Evolutionary conservation across 805 yeast genomes (phyloP), one percentile per base, ranked within the genome.

Genomic region (Candida silvicultrix): DNA sequence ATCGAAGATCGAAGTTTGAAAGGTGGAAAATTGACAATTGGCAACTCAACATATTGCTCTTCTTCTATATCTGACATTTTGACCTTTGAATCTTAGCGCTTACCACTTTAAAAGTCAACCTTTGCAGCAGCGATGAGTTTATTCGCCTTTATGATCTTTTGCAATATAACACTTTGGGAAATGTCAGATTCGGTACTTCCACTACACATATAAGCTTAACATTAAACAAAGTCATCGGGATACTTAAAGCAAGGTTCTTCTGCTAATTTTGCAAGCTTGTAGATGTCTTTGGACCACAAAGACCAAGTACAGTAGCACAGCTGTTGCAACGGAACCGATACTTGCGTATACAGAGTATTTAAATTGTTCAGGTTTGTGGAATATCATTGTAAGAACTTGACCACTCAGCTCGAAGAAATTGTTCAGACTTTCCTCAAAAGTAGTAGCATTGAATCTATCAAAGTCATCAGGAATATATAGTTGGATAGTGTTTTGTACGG

Each of bases 1-100:
- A 85, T 67, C n/a, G 88, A 80, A 0, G 90, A 85, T 32, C 94
- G 69, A 23, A 85, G 71, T 49, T 77, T 76, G 64, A 85, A 84
- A 2, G 90, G 89, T 9, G 94, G 94, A 49, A 79, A 85, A 22
- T 77, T 74, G 18, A 85, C 84, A 9, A 84, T 75, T 2, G 87
- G 87, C 4, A 81, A 66, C 40, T 73, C 66, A 11, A 67, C 16
- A 12, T 45, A 44, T 10, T 39, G 11, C 4, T 40, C 20, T 12
- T 46, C 48, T 15, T 46, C 48, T 5, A 19, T 21, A 19, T 37
- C 28, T 18, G 28, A 32, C 23, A 21, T 31, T n/a, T 35, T 38
- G 11, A 19, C 20, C 15, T 11, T 11, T 10, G n/a, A 14, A 14
- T 25, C 39, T 36, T 7, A 23, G 25, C 25, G 5, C 9, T 23